Evolutionary conservation across 352 stramenopile species (phyloP), one percentile per base, ranked within the genome.

Genomic region (Globisporangium nunn): DNA sequence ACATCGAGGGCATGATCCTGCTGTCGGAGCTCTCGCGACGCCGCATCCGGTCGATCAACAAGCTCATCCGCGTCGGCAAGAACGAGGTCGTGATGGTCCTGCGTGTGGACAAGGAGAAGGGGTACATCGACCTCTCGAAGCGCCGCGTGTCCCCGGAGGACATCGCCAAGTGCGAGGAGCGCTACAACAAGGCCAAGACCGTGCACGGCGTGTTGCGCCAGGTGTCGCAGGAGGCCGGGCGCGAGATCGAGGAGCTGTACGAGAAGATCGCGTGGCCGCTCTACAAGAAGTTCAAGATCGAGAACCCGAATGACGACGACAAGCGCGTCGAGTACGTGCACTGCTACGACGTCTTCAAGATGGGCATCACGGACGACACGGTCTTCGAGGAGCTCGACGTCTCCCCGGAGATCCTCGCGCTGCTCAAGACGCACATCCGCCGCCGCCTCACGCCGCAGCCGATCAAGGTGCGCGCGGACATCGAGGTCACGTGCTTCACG

Each of bases 61-160:
- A 99, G 82, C 82, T 99, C 30, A 99, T 99, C 64, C 92, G 97
- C 37, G 97, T 99, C n/a, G 97, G 97, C 61, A 96, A 98, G 64
- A 99, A 99, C 71, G 98, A 99, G 79, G 96, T 99, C 50, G 97
- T 98, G 37, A 99, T 99, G 96, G 98, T 99, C 48, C 78, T 99
- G 45, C 93, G 98, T 83, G 98, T 99, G 10, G 97, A 99, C 78
- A 98, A 99, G 74, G 97, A 99, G 65, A 99, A 99, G 84, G 94
- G 98, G 29, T 99, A 99, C 84, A 99, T 99, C 71, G 98, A 99
- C 91, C 74, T 99, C 56, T 98, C 90, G 48, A 99, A 99, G 77
- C 93, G 98, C 52, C 93, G 97, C 58, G 98, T 99, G n/a, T 97
- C 90, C 40, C 95, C 96, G 1, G 98, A 99, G 72, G 98, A 99